Percentiles rank a stretch among this genome's conserved stretches.
Evolutionary conservation across 768 basidiomycete genomes (phyloP).

Genomic region (Lentinula edodes): DNA sequence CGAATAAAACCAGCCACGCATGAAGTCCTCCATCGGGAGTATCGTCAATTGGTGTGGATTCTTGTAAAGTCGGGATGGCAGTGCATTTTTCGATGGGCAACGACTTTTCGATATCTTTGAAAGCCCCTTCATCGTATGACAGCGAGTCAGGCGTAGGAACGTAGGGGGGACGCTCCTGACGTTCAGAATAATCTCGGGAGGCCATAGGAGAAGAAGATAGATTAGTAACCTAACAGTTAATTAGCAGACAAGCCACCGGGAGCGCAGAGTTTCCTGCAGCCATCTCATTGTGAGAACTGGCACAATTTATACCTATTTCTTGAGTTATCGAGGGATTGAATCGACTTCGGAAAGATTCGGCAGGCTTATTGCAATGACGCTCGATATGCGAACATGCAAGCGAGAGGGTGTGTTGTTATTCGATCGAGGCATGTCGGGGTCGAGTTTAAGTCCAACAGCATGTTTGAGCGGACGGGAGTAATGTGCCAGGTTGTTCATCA

Average conservation of each 20-base stretch:
- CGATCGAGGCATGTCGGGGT: conserved; percentile 4
- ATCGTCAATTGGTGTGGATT: neutral
- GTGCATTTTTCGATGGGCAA: neutral
- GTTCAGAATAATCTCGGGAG: neutral
- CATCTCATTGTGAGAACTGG: neutral
- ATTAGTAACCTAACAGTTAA: neutral
- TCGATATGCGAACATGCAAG: neutral
- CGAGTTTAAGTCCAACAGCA: neutral
- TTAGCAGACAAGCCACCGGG: neutral
- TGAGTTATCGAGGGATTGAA: neutral
- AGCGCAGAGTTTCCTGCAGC: conserved; percentile 1
- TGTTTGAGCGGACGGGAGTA: neutral
- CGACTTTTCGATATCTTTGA: neutral
- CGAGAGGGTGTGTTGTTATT: neutral
- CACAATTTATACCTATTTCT: neutral
- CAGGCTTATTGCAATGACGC: neutral
- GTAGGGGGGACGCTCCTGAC: neutral
- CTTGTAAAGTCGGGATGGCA: neutral
- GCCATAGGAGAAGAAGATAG: neutral
- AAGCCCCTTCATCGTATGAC: conserved; percentile 2
- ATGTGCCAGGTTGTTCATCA: neutral
- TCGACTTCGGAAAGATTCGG: neutral
- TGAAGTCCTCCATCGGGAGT: neutral
- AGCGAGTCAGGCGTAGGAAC: neutral
- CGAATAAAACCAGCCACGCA: conserved; percentile 4